Evolutionary conservation across 2,329 filamentous ascomycete species (phyloP).

Genomic region (Cladobotryum protrusum): DNA sequence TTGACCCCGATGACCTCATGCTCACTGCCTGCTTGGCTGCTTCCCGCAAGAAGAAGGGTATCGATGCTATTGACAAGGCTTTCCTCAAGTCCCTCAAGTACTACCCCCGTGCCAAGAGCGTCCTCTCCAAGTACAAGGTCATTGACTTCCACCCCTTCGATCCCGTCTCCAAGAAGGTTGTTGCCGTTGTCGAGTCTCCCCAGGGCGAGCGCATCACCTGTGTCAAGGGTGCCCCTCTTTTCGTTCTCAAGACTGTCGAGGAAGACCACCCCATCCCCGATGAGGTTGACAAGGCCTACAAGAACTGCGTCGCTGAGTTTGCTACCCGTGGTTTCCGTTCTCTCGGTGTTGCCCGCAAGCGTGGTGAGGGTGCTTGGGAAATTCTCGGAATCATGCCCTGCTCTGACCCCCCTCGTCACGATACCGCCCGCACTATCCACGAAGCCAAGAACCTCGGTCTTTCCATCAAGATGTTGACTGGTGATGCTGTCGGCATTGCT

Average conservation of each 20-base stretch:
- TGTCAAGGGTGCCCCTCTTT: constrained; percentile 85
- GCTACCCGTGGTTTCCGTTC: constrained; percentile 91
- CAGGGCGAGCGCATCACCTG: constrained; percentile 80
- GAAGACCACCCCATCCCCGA: constrained; percentile 75
- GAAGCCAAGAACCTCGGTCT: constrained; percentile 84
- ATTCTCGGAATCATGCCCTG: constrained; percentile 94
- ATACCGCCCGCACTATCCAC: constrained; percentile 83
- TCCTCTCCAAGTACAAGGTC: constrained; percentile 77
- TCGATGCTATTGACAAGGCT: constrained; percentile 91
- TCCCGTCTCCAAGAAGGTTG: constrained; percentile 89
- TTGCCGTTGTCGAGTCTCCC: constrained; percentile 74
- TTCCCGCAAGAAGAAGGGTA: constrained; percentile 91
- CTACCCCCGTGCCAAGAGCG: constrained; percentile 76
- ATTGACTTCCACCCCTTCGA: constrained; percentile 84
- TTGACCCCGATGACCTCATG: constrained; percentile 85
- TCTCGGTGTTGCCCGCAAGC: constrained; percentile 87
- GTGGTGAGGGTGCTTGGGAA: constrained; percentile 75
- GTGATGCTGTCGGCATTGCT: constrained; percentile 88
- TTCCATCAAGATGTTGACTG: constrained; percentile 93
- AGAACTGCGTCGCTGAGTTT: constrained; percentile 88
- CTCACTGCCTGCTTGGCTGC: constrained; percentile 84
- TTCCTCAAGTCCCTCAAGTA: constrained; percentile 79
- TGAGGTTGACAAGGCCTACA: constrained; percentile 74
- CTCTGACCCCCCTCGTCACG: constrained; percentile 83
- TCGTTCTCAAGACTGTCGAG: constrained; percentile 81